phyloP scores from a whole-genome alignment of 164 flowering plant genomes.

The Berberis thunbergii region DNA sequence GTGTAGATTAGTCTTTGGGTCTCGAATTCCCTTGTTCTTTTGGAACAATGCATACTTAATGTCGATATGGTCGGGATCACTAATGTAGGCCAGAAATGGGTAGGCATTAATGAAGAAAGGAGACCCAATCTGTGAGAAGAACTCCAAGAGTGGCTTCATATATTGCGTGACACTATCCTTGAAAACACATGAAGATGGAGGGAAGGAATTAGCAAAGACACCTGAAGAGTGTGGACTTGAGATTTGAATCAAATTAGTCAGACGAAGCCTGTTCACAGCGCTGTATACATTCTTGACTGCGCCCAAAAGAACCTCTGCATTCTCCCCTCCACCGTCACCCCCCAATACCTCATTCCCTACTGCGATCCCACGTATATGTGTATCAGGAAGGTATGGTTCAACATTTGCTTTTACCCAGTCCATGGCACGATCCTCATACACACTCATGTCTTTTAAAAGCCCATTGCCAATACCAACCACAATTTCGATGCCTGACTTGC shows the following conservation, averaged over 20 bases:
- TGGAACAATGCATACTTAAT: slow-evolving; percentile 63
- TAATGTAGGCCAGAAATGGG: slow-evolving; percentile 74
- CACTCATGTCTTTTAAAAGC: slow-evolving; percentile 47
- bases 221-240: slow-evolving; percentile 68
- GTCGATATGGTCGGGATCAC: slow-evolving; percentile 54
- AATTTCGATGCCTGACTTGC: slow-evolving; percentile 62
- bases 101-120: slow-evolving; percentile 80
- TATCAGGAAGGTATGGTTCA: slow-evolving; percentile 54
- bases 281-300: slow-evolving; percentile 60
- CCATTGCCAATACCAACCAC: slow-evolving; percentile 60
- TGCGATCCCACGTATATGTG: slow-evolving; percentile 60
- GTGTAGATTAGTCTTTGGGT: slow-evolving; percentile 61
- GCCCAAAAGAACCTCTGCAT: slow-evolving; percentile 53
- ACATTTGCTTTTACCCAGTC: slow-evolving; percentile 69
- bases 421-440: slow-evolving; percentile 51
- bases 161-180: slow-evolving; percentile 39
- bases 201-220: slow-evolving; percentile 60
- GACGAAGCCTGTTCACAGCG: slow-evolving; percentile 35
- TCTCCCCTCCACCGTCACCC: slow-evolving; percentile 23
- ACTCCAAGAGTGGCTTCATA: slow-evolving; percentile 72
- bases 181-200: slow-evolving; percentile 68
- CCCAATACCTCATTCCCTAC: slow-evolving; percentile 81
- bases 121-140: slow-evolving; percentile 49
- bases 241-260: slow-evolving; percentile 36
- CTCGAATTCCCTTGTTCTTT: slow-evolving; percentile 45